These are phyloP conservation scores for Marasmius tenuissimus DNA, from an alignment of 1,284 basidiomycete species.

Conservation along the genomic window DNA sequence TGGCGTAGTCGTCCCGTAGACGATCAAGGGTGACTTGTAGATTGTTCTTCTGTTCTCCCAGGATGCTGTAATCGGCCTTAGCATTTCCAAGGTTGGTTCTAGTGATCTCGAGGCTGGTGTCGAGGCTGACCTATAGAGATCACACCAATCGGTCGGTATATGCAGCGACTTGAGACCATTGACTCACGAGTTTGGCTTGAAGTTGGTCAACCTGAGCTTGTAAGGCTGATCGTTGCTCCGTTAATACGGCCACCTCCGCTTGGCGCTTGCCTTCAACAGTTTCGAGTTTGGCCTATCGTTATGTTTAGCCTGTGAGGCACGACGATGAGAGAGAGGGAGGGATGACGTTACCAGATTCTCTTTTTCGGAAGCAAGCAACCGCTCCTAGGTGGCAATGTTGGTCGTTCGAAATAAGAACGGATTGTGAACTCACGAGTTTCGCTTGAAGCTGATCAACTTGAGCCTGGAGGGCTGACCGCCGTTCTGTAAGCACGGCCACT, in stretches of 20 bases:
- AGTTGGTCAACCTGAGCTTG: not conserved
- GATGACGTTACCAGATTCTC: not conserved
- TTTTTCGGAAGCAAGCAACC: not conserved
- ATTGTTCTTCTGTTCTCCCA: conserved; percentile 1
- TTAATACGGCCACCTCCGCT: not conserved
- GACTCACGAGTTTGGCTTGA: not conserved
- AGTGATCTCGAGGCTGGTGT: not conserved
- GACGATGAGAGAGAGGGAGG: not conserved
- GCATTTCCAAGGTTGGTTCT: not conserved
- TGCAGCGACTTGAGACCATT: not conserved
- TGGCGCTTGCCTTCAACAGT: not conserved
- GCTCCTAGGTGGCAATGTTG: not conserved
- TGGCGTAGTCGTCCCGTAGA: not conserved
- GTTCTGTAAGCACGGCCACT: conserved; percentile 10
- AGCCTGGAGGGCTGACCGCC: conserved; percentile 7
- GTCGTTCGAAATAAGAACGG: not conserved
- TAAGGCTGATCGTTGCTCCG: conserved; percentile 1
- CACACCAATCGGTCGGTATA: not conserved
- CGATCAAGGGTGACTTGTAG: conserved; percentile 6
- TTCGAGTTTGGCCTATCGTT: not conserved
- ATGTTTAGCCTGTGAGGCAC: not conserved
- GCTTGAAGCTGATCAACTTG: conserved; percentile 1
- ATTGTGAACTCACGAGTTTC: not conserved
- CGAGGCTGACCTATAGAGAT: not conserved
- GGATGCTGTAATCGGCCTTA: not conserved